These are phyloP conservation scores for Exidia glandulosa DNA, from an alignment of 768 basidiomycete species.

Conservation along the genomic window DNA sequence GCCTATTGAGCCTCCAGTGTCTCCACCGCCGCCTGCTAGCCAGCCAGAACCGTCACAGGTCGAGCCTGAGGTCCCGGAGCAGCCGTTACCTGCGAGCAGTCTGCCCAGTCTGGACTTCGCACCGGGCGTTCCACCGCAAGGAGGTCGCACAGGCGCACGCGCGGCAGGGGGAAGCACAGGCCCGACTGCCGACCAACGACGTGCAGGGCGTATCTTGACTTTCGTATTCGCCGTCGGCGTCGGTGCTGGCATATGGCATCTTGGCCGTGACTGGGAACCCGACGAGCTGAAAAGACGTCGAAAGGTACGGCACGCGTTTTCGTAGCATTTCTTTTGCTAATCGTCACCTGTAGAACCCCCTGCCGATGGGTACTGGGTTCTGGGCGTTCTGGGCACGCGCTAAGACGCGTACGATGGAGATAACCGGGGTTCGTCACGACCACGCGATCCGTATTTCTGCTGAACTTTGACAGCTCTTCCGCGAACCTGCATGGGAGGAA, in stretches of 20 bases:
- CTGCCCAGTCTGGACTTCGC: not conserved
- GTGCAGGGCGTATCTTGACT: not conserved
- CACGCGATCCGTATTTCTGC: not conserved
- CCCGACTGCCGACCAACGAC: not conserved
- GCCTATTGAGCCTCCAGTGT: not conserved
- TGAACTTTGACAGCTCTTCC: constrained; percentile 54
- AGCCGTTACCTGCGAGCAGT: not conserved
- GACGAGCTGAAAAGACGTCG: constrained; percentile 57
- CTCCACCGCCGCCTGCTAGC: not conserved
- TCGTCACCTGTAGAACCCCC: not conserved
- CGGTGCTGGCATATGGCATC: constrained; percentile 44
- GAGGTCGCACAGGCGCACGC: not conserved
- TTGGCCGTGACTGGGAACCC: constrained; percentile 71
- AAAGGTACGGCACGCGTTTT: constrained; percentile 47
- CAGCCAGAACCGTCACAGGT: not conserved
- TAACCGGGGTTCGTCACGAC: constrained; percentile 51
- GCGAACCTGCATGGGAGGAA: constrained; percentile 87
- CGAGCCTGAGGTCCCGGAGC: not conserved
- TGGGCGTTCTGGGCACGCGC: constrained; percentile 56
- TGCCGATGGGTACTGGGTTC: not conserved
- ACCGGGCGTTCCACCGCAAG: not conserved
- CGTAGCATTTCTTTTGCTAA: too few species aligned
- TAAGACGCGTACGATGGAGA: constrained; percentile 44
- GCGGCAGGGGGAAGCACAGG: too few species aligned
- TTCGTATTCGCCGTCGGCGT: constrained; percentile 41